Base-by-base conservation (phyloP, 225 moss, liverwort and hornwort genomes). In the Antitrichia curtipendula region DNA sequence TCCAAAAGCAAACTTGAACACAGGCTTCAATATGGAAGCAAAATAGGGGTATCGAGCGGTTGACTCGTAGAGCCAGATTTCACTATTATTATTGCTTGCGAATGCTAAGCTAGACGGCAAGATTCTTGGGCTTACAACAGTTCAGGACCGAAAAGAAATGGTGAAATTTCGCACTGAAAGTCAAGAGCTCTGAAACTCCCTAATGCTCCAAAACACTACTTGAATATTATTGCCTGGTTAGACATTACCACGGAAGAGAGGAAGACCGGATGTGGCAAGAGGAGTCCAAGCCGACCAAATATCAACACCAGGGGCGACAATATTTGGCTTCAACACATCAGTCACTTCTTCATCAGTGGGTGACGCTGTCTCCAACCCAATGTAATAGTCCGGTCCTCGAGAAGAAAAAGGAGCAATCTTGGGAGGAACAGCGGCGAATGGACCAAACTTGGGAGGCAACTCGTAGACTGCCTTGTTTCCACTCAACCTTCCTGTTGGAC, bases 251-350 rank as follows among this genome's bases (percentile, higher is more conserved):
- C 68, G 91, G 34, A 91, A 91, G 79, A 84, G 88, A 36, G 69
- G 69, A 49, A 68, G 68, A 24, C 80, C 62, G 31, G 84, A 49
- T 57, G 87, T 70, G 17, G 24, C 28, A 20, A 92, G 82, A 45
- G 90, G 90, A 75, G 91, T 89, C 92, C 92, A 94, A 82, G 91
- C 66, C 38, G 94, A 73, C 94, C 94, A 94, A 54, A 94, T 94
- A 82, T 92, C 91, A 49, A 82, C 91, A 52, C 94, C 94, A 12
- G 94, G 94, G 41, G 92, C 94, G 25, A 94, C 79, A 19, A 94
- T 81, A 74, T 89, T 94, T 73, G 94, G 94, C 68, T 94, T 94
- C 86, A 94, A 49, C 32, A 92, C 90, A 71, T 94, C 94, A 14
- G 91, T 88, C 31, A 91, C 87, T 19, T 87, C 89, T 75, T 88